Evolutionary conservation across 345 rosid species (phyloP).

Genomic region (Mercurialis annua): DNA sequence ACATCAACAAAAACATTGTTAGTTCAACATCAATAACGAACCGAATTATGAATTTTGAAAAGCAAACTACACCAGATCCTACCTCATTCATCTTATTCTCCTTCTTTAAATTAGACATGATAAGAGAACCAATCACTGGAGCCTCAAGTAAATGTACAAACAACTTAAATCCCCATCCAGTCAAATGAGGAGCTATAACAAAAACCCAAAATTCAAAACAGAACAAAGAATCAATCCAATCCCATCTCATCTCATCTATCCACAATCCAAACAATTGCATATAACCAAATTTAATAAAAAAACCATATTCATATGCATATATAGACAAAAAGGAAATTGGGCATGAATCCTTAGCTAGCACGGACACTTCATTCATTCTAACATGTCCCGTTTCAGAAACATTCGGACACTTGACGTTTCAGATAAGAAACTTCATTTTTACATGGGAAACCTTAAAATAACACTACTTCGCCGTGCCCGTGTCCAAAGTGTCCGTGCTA

Average conservation of each 20-base stretch:
- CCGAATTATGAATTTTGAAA: background rate
- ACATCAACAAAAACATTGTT: conserved; percentile 18
- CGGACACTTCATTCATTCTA: no score
- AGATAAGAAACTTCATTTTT: no score
- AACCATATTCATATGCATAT: background rate
- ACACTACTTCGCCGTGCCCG: no score
- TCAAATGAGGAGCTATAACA: conserved; percentile 80
- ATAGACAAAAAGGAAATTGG: background rate
- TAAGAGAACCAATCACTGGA: conserved; percentile 55
- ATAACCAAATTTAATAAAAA: background rate
- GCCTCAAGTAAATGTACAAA: conserved; percentile 58
- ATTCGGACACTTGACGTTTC: no score
- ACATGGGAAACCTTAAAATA: no score
- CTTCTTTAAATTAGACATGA: conserved; percentile 50
- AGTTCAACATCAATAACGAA: background rate
- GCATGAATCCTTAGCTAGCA: no score
- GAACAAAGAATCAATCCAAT: background rate
- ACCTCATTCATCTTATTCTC: conserved; percentile 66
- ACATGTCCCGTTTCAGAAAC: no score
- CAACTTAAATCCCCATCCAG: conserved; percentile 55
- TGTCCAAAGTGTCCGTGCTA: no score
- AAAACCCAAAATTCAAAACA: conserved; percentile 10
- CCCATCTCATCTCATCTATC: background rate
- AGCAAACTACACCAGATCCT: background rate
- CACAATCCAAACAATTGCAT: background rate